Evolutionary conservation across 2,329 filamentous ascomycete genomes (phyloP).

Genomic region (Colletotrichum orbiculare): DNA sequence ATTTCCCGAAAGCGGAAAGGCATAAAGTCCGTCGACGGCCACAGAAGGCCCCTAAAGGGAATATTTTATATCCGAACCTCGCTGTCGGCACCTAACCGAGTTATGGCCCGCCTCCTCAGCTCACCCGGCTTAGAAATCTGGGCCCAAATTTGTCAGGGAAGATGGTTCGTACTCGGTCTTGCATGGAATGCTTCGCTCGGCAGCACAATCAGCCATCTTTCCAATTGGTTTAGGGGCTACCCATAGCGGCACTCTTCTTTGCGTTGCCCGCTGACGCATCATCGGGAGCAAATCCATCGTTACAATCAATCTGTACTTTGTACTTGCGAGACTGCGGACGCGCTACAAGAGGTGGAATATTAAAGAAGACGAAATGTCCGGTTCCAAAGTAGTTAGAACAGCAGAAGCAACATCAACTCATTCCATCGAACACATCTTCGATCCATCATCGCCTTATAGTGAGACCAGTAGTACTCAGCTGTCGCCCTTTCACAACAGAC

Average conservation of each 20-base stretch:
- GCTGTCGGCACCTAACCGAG: no score
- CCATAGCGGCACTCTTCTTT: no score
- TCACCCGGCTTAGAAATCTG: no score
- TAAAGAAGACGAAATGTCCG: neutral
- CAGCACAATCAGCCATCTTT: no score
- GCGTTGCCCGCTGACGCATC: neutral
- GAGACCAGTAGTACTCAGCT: neutral
- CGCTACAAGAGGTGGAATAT: neutral
- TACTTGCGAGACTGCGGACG: neutral
- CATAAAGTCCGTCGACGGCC: no score
- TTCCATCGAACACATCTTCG: neutral
- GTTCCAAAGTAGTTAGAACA: neutral
- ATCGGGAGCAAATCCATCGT: conserved; percentile 1
- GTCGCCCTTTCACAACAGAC: neutral
- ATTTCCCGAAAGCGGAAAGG: no score
- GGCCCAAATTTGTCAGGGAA: no score
- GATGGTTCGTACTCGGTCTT: no score
- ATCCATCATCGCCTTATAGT: neutral
- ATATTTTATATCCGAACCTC: no score
- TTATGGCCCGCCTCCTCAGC: no score
- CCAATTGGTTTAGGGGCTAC: neutral
- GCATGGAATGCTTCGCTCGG: no score
- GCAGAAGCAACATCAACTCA: neutral
- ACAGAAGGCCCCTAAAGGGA: no score
- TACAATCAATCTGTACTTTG: neutral